phyloP scores from a whole-genome alignment of 78 protist genomes.

The Dictyostelium intermedium region DNA sequence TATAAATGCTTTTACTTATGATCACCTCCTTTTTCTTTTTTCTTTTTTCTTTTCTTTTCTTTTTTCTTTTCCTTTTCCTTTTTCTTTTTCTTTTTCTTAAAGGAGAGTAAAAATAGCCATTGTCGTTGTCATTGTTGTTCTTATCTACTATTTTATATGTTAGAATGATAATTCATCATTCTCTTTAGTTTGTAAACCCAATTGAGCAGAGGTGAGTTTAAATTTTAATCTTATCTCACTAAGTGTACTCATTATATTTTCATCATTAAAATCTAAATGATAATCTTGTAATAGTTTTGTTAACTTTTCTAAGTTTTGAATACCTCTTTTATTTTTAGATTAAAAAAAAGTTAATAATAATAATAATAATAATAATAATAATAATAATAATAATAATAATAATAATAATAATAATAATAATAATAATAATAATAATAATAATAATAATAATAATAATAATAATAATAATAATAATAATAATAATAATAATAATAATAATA shows the following conservation, averaged over 20 bases:
- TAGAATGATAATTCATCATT: conserved; percentile 50
- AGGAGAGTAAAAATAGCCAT: not conserved
- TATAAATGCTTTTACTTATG: no score
- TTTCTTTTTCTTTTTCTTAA: no score
- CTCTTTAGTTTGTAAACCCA: conserved; percentile 61
- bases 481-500: no score
- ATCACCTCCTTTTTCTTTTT: not conserved
- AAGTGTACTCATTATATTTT: conserved; percentile 22
- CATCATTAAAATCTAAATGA: conserved; percentile 57
- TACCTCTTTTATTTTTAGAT: conserved; percentile 5
- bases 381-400: no score
- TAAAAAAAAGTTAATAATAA: no score
- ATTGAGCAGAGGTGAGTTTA: conserved; percentile 42
- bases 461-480: no score
- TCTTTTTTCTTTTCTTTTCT: no score
- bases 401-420: no score
- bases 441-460: no score
- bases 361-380: no score
- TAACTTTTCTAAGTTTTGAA: conserved; percentile 33
- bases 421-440: no score
- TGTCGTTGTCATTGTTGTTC: not conserved
- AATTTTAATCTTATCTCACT: conserved; percentile 48
- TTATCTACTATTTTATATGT: not conserved
- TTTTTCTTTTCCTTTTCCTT: not conserved
- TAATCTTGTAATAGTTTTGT: conserved; percentile 49